A percentile compares a stretch with the other conserved stretches of the same genome.
Evolutionary conservation across 1,284 basidiomycete genomes (phyloP).

Genomic region (Schizophyllum amplum): DNA sequence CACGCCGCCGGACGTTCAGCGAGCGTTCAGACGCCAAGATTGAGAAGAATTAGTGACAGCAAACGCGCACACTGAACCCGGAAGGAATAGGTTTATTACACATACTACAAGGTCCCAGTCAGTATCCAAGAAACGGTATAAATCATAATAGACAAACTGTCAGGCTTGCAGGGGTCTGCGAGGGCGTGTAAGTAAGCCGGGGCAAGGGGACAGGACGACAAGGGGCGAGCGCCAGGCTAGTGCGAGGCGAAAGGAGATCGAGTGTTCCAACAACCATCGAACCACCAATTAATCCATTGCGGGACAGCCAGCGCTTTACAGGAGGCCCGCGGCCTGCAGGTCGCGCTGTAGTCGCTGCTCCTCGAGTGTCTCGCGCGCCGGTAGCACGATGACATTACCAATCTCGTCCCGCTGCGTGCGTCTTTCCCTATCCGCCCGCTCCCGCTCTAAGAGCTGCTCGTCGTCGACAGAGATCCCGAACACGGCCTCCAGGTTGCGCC

Average conservation of each 20-base stretch:
- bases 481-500: slow-evolving; percentile 16
- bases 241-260: too few species aligned
- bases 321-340: slow-evolving; percentile 44
- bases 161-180: neutral
- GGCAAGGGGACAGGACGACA: too few species aligned
- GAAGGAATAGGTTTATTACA: neutral
- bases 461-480: slow-evolving; percentile 14
- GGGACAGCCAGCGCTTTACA: too few species aligned
- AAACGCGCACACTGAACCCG: neutral
- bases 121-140: neutral
- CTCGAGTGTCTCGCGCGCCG: slow-evolving; percentile 24
- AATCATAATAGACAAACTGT: neutral
- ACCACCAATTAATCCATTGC: too few species aligned
- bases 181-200: too few species aligned
- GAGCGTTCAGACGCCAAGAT: too few species aligned
- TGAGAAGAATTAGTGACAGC: too few species aligned
- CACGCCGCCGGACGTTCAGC: too few species aligned
- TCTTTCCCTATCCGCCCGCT: neutral
- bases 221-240: too few species aligned
- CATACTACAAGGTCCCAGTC: neutral
- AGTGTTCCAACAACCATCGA: too few species aligned
- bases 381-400: slow-evolving; percentile 20
- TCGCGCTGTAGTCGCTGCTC: slow-evolving; percentile 43
- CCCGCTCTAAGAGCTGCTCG: slow-evolving; percentile 4
- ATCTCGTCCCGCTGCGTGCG: slow-evolving; percentile 13